Base-by-base conservation (phyloP, 495 filamentous ascomycete genomes). In the Lepraria neglecta region DNA sequence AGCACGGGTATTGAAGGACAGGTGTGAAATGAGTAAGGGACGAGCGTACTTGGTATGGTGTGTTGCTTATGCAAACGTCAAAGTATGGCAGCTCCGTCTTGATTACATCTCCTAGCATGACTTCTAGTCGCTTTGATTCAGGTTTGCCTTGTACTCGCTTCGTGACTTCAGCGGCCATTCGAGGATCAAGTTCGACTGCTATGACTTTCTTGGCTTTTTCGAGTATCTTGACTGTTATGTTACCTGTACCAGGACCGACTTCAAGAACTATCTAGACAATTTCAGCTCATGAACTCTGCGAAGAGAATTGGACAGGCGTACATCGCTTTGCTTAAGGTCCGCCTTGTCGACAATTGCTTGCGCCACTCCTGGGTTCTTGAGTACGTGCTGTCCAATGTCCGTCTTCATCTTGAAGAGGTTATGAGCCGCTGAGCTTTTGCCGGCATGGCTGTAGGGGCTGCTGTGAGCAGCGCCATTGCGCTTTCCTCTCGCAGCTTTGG, bases 131-230 rank as follows among this genome's bases (percentile, higher is more conserved):
- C 69, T 90, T 92, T 66, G 87, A 84, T 61, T 85, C 79, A 4
- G 91, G 88, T 45, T 83, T 92, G 19, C 87, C 90, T 52, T 71
- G 95, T 90, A 97, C 90, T 62, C 91, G 87, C 70, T 97, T 97
- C 48, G 92, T 96, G 64, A 96, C 82, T 73, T 97, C 94, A 31
- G 92, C 92, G 6, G 92, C 92, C 94, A 97, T 97, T 68, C 92
- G 81, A 48, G 92, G 92, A 73, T 97, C 92, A 75, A 95, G 82
- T 77, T 97, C 92, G 38, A 96, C 90, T 4, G 91, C 92, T 21
- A 95, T 88, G 40, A 91, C 84, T 67, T 87, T 88, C 74, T 90
- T 91, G 15, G 89, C 89, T 67, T 88, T 86, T 61, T 92, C 89
- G 30, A 97, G 76, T 44, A 96, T 95, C 60, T 87, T 86, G 52